Evolutionary conservation across 768 basidiomycete species (phyloP), one percentile per base, ranked within the genome.

Genomic region (Crepidotus variabilis): DNA sequence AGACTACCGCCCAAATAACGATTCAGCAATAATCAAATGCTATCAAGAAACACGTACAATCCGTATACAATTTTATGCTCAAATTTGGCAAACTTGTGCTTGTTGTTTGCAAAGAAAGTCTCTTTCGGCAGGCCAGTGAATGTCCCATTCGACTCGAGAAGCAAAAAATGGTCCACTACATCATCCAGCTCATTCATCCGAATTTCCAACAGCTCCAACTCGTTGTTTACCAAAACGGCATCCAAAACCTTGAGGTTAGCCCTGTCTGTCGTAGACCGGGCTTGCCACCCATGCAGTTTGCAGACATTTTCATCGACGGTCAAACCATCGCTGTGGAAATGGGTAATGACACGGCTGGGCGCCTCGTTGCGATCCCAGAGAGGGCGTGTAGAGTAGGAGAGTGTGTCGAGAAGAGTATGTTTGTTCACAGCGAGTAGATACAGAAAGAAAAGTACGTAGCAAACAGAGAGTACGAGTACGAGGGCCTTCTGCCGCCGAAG

Each of bases 121-220:
- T 28, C 28, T 8, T 28, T 28, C 28, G 28, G 28, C 8, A 28
- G 28, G 3, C 28, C 28, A 8, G 28, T 28, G 28, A 28, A 28
- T 28, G 28, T 28, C 8, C 28, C 28, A 28, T 28, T 28, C 28
- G 28, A 28, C 8, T 28, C 28, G 28, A 28, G 28, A 8, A 28
- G 28, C 28, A 28, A 28, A 8, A 28, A 28, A 28, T 28, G 28
- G 28, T 28, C 28, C 28, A 28, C 28, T 4, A 28, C 73, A 4
- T 75, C 65, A 56, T 79, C 77, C 51, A 86, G 74, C 67, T 87
- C 86, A 68, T 83, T 72, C 71, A 86, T 68, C 18, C 86, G 78
- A 53, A 86, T 78, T 65, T 86, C 84, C 50, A 86, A 66, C 23
- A 87, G 70, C 63, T 86, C 86, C 34, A 86, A 69, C 63, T 87